Evolutionary conservation across 331 rosid genomes (phyloP), one percentile per base, ranked within the genome.

Genomic region (Quercus tomentella): DNA sequence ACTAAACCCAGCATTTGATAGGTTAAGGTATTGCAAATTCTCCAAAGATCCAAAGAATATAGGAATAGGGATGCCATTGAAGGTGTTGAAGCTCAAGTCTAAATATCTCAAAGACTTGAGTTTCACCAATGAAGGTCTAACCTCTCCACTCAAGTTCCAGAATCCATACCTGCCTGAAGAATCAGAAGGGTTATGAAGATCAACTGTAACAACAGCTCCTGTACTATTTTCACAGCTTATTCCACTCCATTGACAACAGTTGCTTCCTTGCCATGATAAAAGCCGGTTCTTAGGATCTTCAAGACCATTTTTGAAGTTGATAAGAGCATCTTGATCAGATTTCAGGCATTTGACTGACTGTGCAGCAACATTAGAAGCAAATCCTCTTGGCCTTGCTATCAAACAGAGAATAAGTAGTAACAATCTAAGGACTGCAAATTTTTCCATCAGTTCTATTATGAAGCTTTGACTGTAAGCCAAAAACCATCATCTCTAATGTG

Each of bases 51-150:
- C 86, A 4, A 89, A 84, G 45, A 80, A 78, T 4, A 23, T 58
- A 30, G 83, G 87, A 61, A 86, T 81, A 33, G 82, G 56, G 21
- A 73, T 56, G 5, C 33, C 80, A 10, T 22, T 73, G 56, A 85
- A 89, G 20, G 86, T 16, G 81, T 82, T 89, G 23, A 55, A 83
- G 55, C 93, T 87, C 84, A 82, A 80, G 80, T 89, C 91, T 54
- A 87, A 73, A 82, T 80, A 56, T 26, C 75, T 49, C 69, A 82
- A 58, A 22, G 86, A 83, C 80, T 80, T 57, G 5, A 85, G 87
- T 25, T 75, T 82, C 79, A 80, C 69, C 86, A 87, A 30, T 3
- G 91, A 87, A 4, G 85, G 84, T 41, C 84, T 85, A 77, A 85
- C 69, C 76, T 83, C 83, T 9, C 88, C 91, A 73, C 86, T 75